phyloP scores from a whole-genome alignment of 108 stramenopile species.

The Cyclotella cryptica region DNA sequence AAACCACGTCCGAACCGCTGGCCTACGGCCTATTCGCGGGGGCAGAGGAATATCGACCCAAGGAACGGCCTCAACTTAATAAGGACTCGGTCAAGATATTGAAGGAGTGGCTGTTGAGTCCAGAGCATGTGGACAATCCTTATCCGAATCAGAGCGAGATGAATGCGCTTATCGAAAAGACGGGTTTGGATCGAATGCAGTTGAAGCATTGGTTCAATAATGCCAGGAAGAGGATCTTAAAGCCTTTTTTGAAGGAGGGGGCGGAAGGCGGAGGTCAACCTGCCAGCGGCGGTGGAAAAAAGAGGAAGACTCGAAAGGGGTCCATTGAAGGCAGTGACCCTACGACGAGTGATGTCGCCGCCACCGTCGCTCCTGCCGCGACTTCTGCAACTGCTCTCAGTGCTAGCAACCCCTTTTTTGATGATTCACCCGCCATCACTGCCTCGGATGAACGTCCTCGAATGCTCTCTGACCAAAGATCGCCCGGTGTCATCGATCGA shows the following conservation, averaged over 20 bases:
- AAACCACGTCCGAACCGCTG: background rate
- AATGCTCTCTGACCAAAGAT: background rate
- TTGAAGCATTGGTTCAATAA: slow-evolving; percentile 56
- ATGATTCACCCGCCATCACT: background rate
- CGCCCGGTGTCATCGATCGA: background rate
- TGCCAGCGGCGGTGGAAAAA: background rate
- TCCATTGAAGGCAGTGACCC: background rate
- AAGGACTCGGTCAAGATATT: slow-evolving; percentile 30
- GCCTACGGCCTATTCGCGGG: slow-evolving; percentile 41
- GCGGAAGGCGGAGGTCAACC: background rate
- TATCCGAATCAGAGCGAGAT: slow-evolving; percentile 39
- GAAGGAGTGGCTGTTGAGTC: slow-evolving; percentile 41
- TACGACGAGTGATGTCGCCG: background rate
- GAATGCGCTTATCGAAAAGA: slow-evolving; percentile 22
- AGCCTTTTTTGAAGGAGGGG: slow-evolving; percentile 32
- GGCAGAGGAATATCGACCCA: slow-evolving; percentile 26
- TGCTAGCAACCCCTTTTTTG: background rate
- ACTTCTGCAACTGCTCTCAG: background rate
- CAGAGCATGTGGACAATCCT: slow-evolving; percentile 43
- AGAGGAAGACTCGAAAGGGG: slow-evolving; percentile 14
- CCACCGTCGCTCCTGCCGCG: background rate
- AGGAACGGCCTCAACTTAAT: slow-evolving; percentile 37
- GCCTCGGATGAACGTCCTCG: background rate
- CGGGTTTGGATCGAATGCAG: slow-evolving; percentile 39
- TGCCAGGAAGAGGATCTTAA: slow-evolving; percentile 49